Evolutionary conservation across 768 basidiomycete species (phyloP).

Genomic region (button mushroom (Agaricus bisporus)): DNA sequence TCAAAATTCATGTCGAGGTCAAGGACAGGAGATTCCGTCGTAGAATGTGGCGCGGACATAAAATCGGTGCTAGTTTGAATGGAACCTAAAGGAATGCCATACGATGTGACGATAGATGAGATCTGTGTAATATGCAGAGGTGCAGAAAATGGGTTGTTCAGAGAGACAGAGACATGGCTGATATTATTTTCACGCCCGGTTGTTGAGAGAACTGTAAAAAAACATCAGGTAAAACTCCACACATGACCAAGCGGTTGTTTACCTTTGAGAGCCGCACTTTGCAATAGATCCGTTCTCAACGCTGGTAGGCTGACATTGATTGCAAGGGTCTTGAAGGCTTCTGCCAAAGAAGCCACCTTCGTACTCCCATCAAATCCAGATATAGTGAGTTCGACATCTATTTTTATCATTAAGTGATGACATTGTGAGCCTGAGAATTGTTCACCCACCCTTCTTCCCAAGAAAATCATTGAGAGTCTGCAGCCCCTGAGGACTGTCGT

Average conservation of each 20-base stretch:
- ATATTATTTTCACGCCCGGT: slow-evolving; percentile 60
- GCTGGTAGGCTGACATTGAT: slow-evolving; percentile 55
- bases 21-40: slow-evolving; percentile 51
- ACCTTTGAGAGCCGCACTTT: slow-evolving; percentile 51
- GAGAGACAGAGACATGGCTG: slow-evolving; percentile 53
- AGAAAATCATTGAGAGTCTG: slow-evolving; percentile 67
- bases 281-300: slow-evolving; percentile 49
- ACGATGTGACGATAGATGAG: slow-evolving; percentile 52
- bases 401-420: neutral
- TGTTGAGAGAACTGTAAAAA: slow-evolving; percentile 47
- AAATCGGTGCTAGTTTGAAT: slow-evolving; percentile 52
- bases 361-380: slow-evolving; percentile 58
- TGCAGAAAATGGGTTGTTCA: slow-evolving; percentile 65
- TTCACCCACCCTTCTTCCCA: slow-evolving; percentile 41
- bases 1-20: slow-evolving; percentile 64
- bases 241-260: slow-evolving; percentile 7
- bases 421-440: neutral
- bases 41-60: slow-evolving; percentile 42
- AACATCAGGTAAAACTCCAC: neutral
- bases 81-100: slow-evolving; percentile 55
- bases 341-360: slow-evolving; percentile 45
- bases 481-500: slow-evolving; percentile 49
- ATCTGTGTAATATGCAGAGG: slow-evolving; percentile 52
- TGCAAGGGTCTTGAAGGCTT: slow-evolving; percentile 56
- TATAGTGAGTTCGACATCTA: slow-evolving; percentile 54